A percentile compares a stretch with the other conserved stretches of the same genome.
These are phyloP conservation scores for Brassica hybrid DNA, from an alignment of 441 rosid species.

Conservation along the genomic window DNA sequence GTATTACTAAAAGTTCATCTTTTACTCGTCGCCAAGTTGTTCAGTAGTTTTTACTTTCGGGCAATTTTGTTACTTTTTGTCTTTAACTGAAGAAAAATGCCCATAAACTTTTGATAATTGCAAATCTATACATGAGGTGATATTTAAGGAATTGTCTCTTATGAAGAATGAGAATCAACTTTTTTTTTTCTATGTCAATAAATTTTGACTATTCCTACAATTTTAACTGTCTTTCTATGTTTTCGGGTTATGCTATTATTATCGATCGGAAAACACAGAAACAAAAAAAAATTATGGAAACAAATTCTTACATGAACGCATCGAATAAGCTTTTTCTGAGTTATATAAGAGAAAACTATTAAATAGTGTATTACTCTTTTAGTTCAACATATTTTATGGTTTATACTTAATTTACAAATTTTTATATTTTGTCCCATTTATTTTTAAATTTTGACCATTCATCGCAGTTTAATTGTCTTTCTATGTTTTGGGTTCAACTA, in stretches of 20 bases:
- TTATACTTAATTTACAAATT: background rate
- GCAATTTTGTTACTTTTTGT: background rate
- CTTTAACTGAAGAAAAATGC: background rate
- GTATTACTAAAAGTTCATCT: background rate
- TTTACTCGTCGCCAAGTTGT: background rate
- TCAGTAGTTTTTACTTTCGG: background rate
- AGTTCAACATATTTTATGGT: too few relatives aligned
- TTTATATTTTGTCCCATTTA: too few relatives aligned
- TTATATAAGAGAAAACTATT: too few relatives aligned
- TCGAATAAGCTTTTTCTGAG: too few relatives aligned
- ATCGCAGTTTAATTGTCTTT: background rate
- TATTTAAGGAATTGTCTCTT: too few relatives aligned
- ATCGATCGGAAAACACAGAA: too few relatives aligned
- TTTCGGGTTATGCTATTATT: too few relatives aligned
- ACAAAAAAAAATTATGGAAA: too few relatives aligned
- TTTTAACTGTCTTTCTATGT: background rate
- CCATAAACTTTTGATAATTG: background rate
- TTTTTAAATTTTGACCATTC: too few relatives aligned
- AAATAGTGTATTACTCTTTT: background rate
- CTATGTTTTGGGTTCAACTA: background rate
- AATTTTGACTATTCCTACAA: background rate
- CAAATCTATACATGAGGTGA: background rate
- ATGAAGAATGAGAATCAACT: background rate
- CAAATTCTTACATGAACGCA: too few relatives aligned
- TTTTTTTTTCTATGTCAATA: background rate